Conservation (phyloP, 2,329 filamentous ascomycete genomes). For the Pestalotiopsis sp. region DNA sequence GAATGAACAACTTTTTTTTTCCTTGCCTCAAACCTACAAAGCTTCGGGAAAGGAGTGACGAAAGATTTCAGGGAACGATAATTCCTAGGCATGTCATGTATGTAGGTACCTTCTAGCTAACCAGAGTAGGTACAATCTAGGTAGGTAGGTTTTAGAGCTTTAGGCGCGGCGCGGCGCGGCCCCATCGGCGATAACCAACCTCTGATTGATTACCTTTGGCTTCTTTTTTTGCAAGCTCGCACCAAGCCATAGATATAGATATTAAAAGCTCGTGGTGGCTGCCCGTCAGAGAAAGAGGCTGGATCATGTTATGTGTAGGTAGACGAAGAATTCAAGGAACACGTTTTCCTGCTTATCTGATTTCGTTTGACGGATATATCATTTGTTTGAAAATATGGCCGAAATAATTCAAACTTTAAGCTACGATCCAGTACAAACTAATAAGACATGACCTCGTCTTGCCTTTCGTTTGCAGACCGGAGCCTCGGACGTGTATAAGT, state of each 20-base stretch:
- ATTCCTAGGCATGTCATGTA: background rate
- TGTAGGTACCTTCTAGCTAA: background rate
- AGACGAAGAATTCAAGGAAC: background rate
- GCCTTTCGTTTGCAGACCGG: background rate
- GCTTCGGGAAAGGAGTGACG: constrained; percentile 7
- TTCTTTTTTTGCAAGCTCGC: background rate
- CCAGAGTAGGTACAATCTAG: background rate
- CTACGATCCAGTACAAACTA: background rate
- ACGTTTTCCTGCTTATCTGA: background rate
- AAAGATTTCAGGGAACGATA: constrained; percentile 10
- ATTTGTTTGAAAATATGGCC: background rate
- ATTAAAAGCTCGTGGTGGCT: background rate
- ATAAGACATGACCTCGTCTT: background rate
- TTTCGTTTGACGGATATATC: background rate
- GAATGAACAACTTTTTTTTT: constrained; percentile 1
- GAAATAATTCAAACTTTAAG: background rate
- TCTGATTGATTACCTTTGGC: background rate
- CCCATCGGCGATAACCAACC: background rate
- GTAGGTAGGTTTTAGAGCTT: background rate
- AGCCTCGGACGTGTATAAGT: background rate
- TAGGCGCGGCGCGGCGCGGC: background rate
- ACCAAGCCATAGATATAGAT: background rate
- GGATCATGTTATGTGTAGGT: background rate
- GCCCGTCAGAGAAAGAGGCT: background rate
- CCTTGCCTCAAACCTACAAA: background rate